A percentile compares a stretch with the other conserved stretches of the same genome.
phyloP scores from a whole-genome alignment of 192 early-diverging fungal species.

The Chytriomyces sp. region DNA sequence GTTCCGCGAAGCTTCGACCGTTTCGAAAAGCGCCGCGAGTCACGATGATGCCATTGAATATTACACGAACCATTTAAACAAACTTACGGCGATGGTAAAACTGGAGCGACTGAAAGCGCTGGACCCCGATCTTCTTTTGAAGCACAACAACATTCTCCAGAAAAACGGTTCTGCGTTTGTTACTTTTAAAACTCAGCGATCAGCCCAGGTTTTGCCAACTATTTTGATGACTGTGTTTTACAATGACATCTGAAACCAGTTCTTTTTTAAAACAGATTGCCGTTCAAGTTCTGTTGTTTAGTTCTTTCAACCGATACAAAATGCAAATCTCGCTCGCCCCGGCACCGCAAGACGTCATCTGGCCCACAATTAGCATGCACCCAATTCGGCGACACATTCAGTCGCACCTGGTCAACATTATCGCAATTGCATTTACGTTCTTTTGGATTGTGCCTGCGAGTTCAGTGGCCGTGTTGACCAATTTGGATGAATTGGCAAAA shows the following conservation, averaged over 20 bases:
- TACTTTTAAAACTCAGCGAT: conserved; percentile 51
- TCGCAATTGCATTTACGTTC: conserved; percentile 39
- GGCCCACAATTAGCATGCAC: conserved; percentile 44
- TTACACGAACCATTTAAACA: conserved; percentile 43
- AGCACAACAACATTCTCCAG: conserved; percentile 18
- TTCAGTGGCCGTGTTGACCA: conserved; percentile 42
- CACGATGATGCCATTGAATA: conserved; percentile 46
- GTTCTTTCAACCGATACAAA: conserved; percentile 36
- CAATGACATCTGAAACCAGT: not conserved
- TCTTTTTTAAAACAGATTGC: conserved; percentile 32
- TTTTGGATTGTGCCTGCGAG: conserved; percentile 53
- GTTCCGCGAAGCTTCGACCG: not conserved
- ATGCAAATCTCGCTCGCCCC: conserved; percentile 50
- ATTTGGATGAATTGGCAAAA: conserved; percentile 39
- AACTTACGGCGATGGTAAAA: conserved; percentile 42
- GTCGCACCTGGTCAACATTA: conserved; percentile 23
- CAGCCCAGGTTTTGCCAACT: conserved; percentile 34
- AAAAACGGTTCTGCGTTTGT: conserved; percentile 53
- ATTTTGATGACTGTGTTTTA: not conserved
- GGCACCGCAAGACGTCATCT: conserved; percentile 51
- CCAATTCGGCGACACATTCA: conserved; percentile 39
- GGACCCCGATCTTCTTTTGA: conserved; percentile 1
- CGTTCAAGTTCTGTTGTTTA: conserved; percentile 43
- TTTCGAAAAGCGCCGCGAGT: not conserved
- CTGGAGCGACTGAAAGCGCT: conserved; percentile 32